Base-by-base conservation (phyloP, 495 filamentous ascomycete species). In the Hypoxylon trugodes region DNA sequence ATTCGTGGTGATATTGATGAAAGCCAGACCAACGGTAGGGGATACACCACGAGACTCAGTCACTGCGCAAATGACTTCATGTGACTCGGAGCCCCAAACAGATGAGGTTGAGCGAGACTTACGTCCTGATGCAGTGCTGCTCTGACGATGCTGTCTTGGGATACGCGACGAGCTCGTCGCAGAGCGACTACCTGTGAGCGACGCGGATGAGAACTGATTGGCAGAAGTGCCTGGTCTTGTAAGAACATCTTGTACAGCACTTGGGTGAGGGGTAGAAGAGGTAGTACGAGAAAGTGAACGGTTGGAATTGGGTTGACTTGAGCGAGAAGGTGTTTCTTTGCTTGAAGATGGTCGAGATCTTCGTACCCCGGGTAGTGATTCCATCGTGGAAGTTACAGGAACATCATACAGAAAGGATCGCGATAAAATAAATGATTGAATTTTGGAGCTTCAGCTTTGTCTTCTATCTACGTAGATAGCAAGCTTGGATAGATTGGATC, bases 21-120 rank as follows among this genome's bases (percentile, higher is more conserved):
- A 91, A 12, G 95, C 91, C 45, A 98, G 79, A 6, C 94, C 96
- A 19, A 98, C 89, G n/a, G 86, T 91, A 13, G 90, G 90, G 43
- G 91, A 89, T 24, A 94, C 82, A 9, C 92, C 91, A 33, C 90
- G 89, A 45, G 89, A 92, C 75, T 99, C 95, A 59, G 89, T 90
- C 52, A 97, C 77, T n/a, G 95, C 93, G 69, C 94, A 98, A 37
- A 97, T 78, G 63, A 97, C 86, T 46, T 89, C 84, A 66, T 96
- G 90, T 37, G 77, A 76, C 13, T 86, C 80, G 24, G 78, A 71
- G 15, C 79, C 77, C 50, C 82, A 86, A 36, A 88, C 72, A 22
- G 82, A 82, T 19, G 89, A 89, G 19, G 88, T 77, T 53, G 89
- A 89, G 60, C 89, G 88, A 51, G 91, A 89, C n/a, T 86, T 86